These are phyloP conservation scores for Crataegus laevigata DNA, from an alignment of 306 rosid genomes.

Conservation along the genomic window DNA sequence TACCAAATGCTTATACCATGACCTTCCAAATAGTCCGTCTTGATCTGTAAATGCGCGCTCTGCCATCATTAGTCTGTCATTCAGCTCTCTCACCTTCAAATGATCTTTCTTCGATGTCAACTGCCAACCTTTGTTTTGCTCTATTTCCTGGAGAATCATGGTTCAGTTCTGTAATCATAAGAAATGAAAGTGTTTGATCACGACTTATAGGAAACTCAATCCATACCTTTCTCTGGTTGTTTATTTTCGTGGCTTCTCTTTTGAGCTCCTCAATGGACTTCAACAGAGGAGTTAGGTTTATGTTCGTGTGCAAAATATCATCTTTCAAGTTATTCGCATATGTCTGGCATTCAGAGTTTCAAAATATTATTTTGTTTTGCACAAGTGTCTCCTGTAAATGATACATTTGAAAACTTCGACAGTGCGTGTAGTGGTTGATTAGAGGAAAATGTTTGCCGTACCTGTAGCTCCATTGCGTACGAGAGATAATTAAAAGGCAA, in stretches of 20 bases:
- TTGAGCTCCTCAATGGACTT: constrained; percentile 50
- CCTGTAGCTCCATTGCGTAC: background rate
- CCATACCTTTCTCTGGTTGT: constrained; percentile 44
- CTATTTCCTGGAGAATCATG: constrained; percentile 35
- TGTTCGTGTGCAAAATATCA: constrained; percentile 31
- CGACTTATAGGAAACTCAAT: background rate
- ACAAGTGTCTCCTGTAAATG: background rate
- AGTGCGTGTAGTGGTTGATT: background rate
- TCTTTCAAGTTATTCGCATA: constrained; percentile 27
- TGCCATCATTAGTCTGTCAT: constrained; percentile 67
- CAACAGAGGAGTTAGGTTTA: constrained; percentile 44
- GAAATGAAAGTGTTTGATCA: background rate
- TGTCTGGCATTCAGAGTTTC: constrained; percentile 25
- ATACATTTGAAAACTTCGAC: background rate
- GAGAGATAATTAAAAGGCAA: constrained; percentile 1
- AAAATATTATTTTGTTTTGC: background rate
- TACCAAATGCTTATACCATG: constrained; percentile 79
- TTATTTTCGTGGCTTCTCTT: constrained; percentile 40
- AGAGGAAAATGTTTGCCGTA: background rate
- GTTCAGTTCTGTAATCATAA: background rate
- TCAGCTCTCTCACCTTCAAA: constrained; percentile 49
- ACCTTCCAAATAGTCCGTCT: constrained; percentile 58
- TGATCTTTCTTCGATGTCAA: constrained; percentile 29
- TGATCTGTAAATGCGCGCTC: constrained; percentile 64
- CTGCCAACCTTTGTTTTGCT: constrained; percentile 38